Base-by-base conservation (phyloP, 1,139 yeast species). In the Suhomyces anneliseae region DNA sequence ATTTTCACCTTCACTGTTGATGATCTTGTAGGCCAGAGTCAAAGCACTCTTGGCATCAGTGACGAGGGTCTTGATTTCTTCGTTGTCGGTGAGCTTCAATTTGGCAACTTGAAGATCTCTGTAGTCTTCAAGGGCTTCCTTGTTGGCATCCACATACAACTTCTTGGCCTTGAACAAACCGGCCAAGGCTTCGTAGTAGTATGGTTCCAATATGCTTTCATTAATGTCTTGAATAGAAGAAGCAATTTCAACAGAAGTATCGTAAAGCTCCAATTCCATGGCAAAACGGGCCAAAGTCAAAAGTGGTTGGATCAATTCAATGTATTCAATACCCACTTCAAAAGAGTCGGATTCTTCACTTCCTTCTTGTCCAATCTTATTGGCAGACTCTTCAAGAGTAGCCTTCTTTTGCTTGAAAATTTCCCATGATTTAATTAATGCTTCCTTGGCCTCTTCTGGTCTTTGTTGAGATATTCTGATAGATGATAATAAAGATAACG, bases 401-500 rank as follows among this genome's bases (percentile, higher is more conserved):
- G 70, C 63, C 57, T 83, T 84, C 55, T 74, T 81, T 11, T 53
- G 57, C 42, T 74, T 74, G 60, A 85, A 89, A 44, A 87, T 72
- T 27, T 75, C 76, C 97, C 97, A 90, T 1, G 96, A 77, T 56
- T 79, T 79, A n/a, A 56, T 49, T 44, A 92, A 72, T 0, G 96
- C 93, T 33, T 76, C 74, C 46, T 70, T 68, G 5, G 98, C 98
- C 14, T 90, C 97, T 0, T 76, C 77, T 36, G 73, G 74, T 43
- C 83, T 74, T 61, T 86, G 93, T 66, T 95, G 99, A 6, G 97
- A 88, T 44, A 93, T 90, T 51, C 96, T 79, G 53, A 95, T 88
- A 33, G 96, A 90, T 3, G 97, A 92, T 51, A 92, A 72, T 35
- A 88, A 73, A 2, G 92, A 81, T 81, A 88, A 87, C 1, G 90